Evolutionary conservation across 164 flowering plant genomes (phyloP).

Genomic region (Chimonanthus praecox): DNA sequence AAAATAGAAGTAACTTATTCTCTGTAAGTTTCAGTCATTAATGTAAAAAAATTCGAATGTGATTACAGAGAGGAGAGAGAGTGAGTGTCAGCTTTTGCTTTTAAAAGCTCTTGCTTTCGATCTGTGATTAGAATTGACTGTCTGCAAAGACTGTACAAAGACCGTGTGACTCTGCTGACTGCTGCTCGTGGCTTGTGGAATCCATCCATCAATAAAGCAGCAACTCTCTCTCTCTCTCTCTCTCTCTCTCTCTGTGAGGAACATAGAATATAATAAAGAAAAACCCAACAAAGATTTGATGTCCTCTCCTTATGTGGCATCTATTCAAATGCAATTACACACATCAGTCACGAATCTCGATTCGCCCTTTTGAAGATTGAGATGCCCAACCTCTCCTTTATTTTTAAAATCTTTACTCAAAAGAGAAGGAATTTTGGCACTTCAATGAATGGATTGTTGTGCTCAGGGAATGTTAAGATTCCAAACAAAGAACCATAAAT

Average conservation of each 20-base stretch:
- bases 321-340: background rate
- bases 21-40: too few relatives aligned
- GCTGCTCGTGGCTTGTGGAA: constrained; percentile 25
- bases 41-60: too few relatives aligned
- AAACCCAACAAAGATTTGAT: constrained; percentile 23
- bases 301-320: constrained; percentile 4
- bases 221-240: background rate
- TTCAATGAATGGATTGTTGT: constrained; percentile 49
- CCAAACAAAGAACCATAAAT: constrained; percentile 10
- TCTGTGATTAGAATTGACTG: constrained; percentile 33
- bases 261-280: background rate
- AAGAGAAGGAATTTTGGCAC: constrained; percentile 30
- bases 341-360: constrained; percentile 24
- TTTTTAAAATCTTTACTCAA: constrained; percentile 5
- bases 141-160: constrained; percentile 21
- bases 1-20: too few relatives aligned
- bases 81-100: constrained; percentile 52
- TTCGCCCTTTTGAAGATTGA: constrained; percentile 21
- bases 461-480: constrained; percentile 75
- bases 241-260: too few relatives aligned
- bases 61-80: constrained; percentile 8
- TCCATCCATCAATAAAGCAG: constrained; percentile 30
- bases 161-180: constrained; percentile 17
- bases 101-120: constrained; percentile 36
- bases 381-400: constrained; percentile 46